Base-by-base conservation (phyloP, 371 early-diverging fungal species). In the Blakeslea trispora region DNA sequence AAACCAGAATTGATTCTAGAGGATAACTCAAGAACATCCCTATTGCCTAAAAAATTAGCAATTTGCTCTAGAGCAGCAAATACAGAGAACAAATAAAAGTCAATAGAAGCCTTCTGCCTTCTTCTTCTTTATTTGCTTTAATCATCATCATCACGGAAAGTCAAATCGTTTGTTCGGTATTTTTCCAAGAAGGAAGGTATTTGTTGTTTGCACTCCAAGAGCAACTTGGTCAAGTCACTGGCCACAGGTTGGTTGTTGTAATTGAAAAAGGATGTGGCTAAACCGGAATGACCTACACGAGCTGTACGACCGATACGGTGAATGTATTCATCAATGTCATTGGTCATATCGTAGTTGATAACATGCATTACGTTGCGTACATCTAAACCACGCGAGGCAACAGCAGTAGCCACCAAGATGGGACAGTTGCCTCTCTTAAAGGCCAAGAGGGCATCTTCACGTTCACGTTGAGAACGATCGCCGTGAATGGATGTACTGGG, bases 361-460 rank as follows among this genome's bases (percentile, higher is more conserved):
- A 94, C 91, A 49, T 89, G 89, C 75, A 88, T 90, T 10, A 94
- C 87, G 54, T 88, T 83, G 45, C 83, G 81, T 17, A 96, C 84
- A 66, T 96, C 95, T 46, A 95, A 72, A 55, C 98, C 98, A 69
- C 98, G 84, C 7, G 95, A 90, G 24, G 92, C 96, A 13, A 98
- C 93, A 18, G 95, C 94, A 0, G 97, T 98, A 28, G 95, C 95
- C 15, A 97, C 91, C 31, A 98, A 66, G 43, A 95, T 87, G 7
- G 92, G 91, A 43, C 88, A 86, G 18, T 74, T 73, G 14, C 89
- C 91, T 11, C 67, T 63, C 61, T 83, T 87, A 83, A 96, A 98
- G 10, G 85, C 83, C 11, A 68, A 49, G 9, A 95, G 68, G 0
- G 91, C 90, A 45, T 74, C 76, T 68, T 95, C 95, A 24, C 98